A percentile compares a stretch with the other conserved stretches of the same genome.
These are phyloP conservation scores for Pilaira anomala DNA, from an alignment of 192 early-diverging fungal species.

Conservation along the genomic window DNA sequence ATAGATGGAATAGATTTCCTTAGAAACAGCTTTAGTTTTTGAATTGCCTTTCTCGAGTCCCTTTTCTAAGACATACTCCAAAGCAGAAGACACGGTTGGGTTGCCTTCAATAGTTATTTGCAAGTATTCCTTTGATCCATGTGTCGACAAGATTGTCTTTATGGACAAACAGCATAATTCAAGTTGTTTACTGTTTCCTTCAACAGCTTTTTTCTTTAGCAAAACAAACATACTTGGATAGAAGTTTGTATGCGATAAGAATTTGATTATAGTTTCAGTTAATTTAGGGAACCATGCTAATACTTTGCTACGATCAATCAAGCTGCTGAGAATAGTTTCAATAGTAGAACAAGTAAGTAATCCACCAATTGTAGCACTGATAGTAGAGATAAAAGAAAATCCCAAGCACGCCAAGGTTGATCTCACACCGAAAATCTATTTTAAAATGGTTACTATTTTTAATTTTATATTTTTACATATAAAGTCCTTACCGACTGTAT, in stretches of 20 bases:
- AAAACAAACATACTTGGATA: constrained; percentile 28
- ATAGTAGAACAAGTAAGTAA: constrained; percentile 30
- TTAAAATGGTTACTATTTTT: background rate
- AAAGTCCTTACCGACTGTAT: constrained; percentile 22
- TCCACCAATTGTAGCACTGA: constrained; percentile 22
- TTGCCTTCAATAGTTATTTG: constrained; percentile 31
- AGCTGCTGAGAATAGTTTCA: constrained; percentile 33
- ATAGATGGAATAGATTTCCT: constrained; percentile 36
- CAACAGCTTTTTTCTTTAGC: constrained; percentile 35
- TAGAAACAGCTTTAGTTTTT: constrained; percentile 29
- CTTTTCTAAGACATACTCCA: constrained; percentile 33
- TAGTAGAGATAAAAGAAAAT: constrained; percentile 23
- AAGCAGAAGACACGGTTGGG: constrained; percentile 6
- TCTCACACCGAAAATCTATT: constrained; percentile 38
- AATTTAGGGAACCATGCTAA: constrained; percentile 39
- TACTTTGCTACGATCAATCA: constrained; percentile 21
- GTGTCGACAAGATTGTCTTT: constrained; percentile 23
- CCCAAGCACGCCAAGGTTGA: constrained; percentile 32
- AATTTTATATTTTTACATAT: background rate
- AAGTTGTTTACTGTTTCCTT: too few relatives aligned
- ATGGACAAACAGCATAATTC: constrained; percentile 26
- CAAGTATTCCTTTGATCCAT: constrained; percentile 14
- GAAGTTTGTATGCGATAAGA: constrained; percentile 32
- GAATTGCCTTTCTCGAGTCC: constrained; percentile 37
- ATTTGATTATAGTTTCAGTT: constrained; percentile 18